Base-by-base conservation (phyloP, 768 basidiomycete species). In the Rossbeevera mucosa region DNA sequence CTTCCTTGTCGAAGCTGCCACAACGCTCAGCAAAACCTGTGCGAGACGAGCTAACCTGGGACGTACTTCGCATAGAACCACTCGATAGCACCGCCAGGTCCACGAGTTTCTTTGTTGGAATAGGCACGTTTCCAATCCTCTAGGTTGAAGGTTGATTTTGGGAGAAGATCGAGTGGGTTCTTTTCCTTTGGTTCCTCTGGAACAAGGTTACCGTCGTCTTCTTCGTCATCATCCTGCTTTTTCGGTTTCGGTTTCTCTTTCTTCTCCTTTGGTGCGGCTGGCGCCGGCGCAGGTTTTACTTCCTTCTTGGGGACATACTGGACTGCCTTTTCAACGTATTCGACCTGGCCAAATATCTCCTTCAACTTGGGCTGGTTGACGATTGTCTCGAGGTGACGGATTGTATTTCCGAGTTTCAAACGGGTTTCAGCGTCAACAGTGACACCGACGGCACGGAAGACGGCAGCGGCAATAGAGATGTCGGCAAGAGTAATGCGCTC, bases 71-170 rank as follows among this genome's bases (percentile, higher is more conserved):
- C 70, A 77, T 96, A 94, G 82, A 99, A 87, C 96, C 95, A 98
- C 71, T 96, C 92, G 33, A 99, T 63, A 47, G 92, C 71, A 57
- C 90, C 94, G 41, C 71, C 83, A 16, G 87, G 59, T 31, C 89
- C 91, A 50, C 89, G 85, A 33, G 94, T 97, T n/a, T 97, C 94
- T 71, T 87, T 85, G 86, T 97, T 98, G 64, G 94, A 96, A 79
- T 98, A 99, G 41, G 89, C 87, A 42, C 91, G 86, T 72, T 97
- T 97, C 93, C 92, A 96, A 73, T 97, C 93, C 71, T 95, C 89
- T 51, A 93, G 82, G 76, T 92, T 92, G 72, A 91, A 83, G 5
- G 80, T 74, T 11, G 89, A 88, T 72, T 91, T 94, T 60, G 93
- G 92, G 36, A 97, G 82, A 56, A 81, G 79, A 58, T 96, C 95